Conservation (phyloP, 2,329 filamentous ascomycete species). For the Botrytis fragariae region DNA sequence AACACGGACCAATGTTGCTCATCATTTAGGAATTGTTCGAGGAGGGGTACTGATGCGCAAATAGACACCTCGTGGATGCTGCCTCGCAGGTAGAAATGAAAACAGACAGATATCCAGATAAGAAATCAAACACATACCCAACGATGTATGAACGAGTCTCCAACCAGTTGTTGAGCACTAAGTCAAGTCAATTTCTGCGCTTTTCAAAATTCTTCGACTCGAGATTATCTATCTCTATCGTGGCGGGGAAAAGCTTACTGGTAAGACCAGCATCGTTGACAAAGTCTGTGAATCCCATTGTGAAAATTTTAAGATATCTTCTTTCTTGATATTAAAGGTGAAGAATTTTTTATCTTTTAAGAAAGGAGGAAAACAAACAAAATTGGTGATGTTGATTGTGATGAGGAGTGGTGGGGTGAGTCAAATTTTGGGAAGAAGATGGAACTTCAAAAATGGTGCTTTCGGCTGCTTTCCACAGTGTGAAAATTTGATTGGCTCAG, state of each 20-base stretch:
- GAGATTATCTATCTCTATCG: neutral
- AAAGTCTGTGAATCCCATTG: constrained; percentile 69
- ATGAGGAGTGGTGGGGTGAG: constrained; percentile 17
- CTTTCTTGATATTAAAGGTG: constrained; percentile 13
- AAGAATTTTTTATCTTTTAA: constrained; percentile 13
- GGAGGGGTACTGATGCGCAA: constrained; percentile 26
- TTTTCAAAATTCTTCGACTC: constrained; percentile 22
- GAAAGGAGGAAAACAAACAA: constrained; percentile 12
- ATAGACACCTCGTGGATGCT: constrained; percentile 24
- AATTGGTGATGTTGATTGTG: constrained; percentile 10
- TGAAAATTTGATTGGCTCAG: constrained; percentile 20
- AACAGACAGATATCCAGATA: constrained; percentile 24
- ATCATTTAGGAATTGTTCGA: constrained; percentile 55
- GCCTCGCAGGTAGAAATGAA: constrained; percentile 22
- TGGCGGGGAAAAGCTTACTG: constrained; percentile 43
- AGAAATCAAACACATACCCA: constrained; percentile 60
- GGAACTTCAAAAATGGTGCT: constrained; percentile 10
- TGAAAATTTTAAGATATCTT: constrained; percentile 25
- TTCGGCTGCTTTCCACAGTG: constrained; percentile 1
- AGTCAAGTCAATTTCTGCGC: constrained; percentile 37
- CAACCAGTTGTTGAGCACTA: constrained; percentile 71
- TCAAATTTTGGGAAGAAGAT: constrained; percentile 20
- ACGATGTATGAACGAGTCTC: constrained; percentile 76
- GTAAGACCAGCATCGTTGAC: constrained; percentile 62
- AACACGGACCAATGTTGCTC: constrained; percentile 95